Percentiles rank a stretch among this genome's conserved stretches.
These are phyloP conservation scores for Cruciata laevipes DNA, from an alignment of 257 asterid genomes.

Conservation along the genomic window DNA sequence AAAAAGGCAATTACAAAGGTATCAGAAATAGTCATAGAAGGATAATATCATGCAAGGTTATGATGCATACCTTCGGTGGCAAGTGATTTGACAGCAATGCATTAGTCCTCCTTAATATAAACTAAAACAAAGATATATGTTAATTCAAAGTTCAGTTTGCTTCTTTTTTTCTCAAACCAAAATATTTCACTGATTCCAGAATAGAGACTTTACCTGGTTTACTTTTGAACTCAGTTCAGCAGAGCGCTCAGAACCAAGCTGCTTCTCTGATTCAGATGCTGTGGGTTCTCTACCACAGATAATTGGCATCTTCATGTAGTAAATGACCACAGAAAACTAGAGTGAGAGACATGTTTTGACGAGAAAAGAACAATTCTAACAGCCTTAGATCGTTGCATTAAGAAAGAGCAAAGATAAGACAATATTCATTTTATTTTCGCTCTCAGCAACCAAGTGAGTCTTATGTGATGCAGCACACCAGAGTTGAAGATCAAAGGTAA, in stretches of 20 bases:
- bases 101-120: constrained; percentile 94
- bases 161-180: not conserved
- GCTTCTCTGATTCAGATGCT: constrained; percentile 74
- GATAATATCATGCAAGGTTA: not conserved
- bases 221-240: constrained; percentile 80
- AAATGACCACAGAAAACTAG: constrained; percentile 10
- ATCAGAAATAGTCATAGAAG: not conserved
- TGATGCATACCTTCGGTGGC: constrained; percentile 83
- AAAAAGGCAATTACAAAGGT: not conserved
- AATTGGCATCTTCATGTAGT: constrained; percentile 58
- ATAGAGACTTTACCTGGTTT: constrained; percentile 57
- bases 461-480: not conserved
- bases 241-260: constrained; percentile 79
- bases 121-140: constrained; percentile 41
- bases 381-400: not conserved
- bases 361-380: not conserved
- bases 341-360: constrained; percentile 11
- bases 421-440: not conserved
- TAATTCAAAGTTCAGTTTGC: constrained; percentile 15
- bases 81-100: constrained; percentile 89
- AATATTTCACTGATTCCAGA: constrained; percentile 4
- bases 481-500: not conserved
- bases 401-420: not conserved
- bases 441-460: not conserved
- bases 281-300: constrained; percentile 92